Evolutionary conservation across 768 basidiomycete genomes (phyloP), one percentile per base, ranked within the genome.

Genomic region (Leccinum ochraceum): DNA sequence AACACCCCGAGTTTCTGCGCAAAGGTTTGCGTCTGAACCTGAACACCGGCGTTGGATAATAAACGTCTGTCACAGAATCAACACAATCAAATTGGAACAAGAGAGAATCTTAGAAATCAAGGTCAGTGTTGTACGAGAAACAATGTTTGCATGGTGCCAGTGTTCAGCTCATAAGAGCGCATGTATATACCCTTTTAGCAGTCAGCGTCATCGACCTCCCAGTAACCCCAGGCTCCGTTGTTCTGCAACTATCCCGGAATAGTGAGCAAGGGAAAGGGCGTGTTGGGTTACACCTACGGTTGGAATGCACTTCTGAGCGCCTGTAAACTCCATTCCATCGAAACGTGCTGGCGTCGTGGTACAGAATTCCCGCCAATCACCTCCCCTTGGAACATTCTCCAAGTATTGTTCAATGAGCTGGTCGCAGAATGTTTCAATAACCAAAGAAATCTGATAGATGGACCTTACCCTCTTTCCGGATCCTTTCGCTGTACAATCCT

Each of bases 321-420:
- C 64, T 9, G 60, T 34, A 56, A 74, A 75, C 14, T 71, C 64
- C 64, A 69, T 57, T 2, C 57, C 60, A 14, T 48, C 55, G 56
- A 76, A 74, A 17, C 50, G 60, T 6, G 56, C 63, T 14, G 75
- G 75, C 0, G 75, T 76, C 3, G 76, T 73, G 4, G 74, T 74
- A 32, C 74, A 76, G 48, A 77, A 75, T 14, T 69, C 69, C 34
- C 63, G 61, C 75, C 73, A 75, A 32, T 74, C 68, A 4, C 67
- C 64, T 20, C 64, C 67, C 10, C 14, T 11, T 3, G 69, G 75
- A 14, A 76, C 61, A 16, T 69, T 68, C 22, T 69, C 66, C 9
- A 76, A 55, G 54, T 62, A 68, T 9, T 74, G 70, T 28, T 74
- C 69, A 20, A 75, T 71, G 26, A 63, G 71, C 76, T 76, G 36